Evolutionary conservation across 129 eudicot species (phyloP), one percentile per base, ranked within the genome.

Genomic region (Centrapalus pauciflorus): DNA sequence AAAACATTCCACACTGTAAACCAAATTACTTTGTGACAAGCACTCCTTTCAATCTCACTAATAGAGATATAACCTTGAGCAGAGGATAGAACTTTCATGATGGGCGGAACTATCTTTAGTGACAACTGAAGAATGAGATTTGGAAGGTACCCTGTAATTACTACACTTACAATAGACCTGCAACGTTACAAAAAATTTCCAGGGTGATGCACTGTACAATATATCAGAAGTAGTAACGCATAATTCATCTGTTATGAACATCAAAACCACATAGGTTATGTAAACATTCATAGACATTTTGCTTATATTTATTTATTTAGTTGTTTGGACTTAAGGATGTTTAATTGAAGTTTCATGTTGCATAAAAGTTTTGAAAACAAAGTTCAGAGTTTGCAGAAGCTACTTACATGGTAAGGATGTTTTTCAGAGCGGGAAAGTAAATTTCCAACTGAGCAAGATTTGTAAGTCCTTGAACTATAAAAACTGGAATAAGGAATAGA

Each of bases 111-210:
- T 65, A 76, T 48, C 57, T 78, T 77, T 17, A 87, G 59, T 24
- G 79, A 83, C 67, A 83, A 25, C 69, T 70, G 86, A 51, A 87
- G 86, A 65, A 87, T 78, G 28, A 87, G 80, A 62, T 69, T 87
- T 10, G 95, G 95, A 67, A 87, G 87, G 50, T 83, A 87, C 17
- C 95, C 95, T 8, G 85, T 87, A 17, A 83, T 58, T 58, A 87
- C 66, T 76, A 83, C 85, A 61, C 82, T 80, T 33, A 87, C 72
- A n/a, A 72, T 56, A 32, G 45, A 64, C 57, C 95, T 87, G 87
- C 80, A 80, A 43, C 38, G 35, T 43, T 30, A 52, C 38, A 33
- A 21, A 65, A 30, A 20, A 61, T 24, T 20, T 28, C 11, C 23
- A 14, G 48, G 17, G 13, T 29, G 28, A 55, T 55, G 38, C 63